Conservation (phyloP, 306 rosid genomes). For the Glycine tomentella region DNA sequence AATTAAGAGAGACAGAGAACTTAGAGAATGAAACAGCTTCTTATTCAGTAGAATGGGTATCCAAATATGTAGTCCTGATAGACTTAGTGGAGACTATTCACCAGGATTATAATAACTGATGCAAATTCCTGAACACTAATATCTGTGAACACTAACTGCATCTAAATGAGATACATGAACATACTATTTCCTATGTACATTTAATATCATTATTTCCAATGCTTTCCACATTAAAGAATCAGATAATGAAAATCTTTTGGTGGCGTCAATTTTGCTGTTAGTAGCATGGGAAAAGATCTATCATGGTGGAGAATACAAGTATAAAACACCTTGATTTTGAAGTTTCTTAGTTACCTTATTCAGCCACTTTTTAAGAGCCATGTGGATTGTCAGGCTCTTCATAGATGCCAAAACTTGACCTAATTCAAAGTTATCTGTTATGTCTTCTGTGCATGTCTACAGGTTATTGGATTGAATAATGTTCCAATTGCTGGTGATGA, state of each 20-base stretch:
- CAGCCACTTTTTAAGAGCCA: background rate
- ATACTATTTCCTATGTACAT: background rate
- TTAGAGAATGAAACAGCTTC: background rate
- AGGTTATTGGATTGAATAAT: constrained; percentile 92
- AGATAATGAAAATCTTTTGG: constrained; percentile 6
- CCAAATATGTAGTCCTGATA: too few species aligned
- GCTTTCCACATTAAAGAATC: constrained; percentile 2
- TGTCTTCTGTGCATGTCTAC: constrained; percentile 37
- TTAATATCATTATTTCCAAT: background rate
- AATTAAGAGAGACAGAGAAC: background rate
- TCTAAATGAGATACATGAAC: background rate
- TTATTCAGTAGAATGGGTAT: too few species aligned
- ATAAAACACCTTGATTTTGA: background rate
- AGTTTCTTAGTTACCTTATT: constrained; percentile 16
- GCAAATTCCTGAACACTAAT: background rate
- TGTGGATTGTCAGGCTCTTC: constrained; percentile 20
- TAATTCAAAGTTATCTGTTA: constrained; percentile 15
- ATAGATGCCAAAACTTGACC: constrained; percentile 32
- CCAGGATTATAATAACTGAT: background rate
- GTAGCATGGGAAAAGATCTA: constrained; percentile 17
- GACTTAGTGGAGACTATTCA: too few species aligned
- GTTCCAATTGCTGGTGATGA: constrained; percentile 95
- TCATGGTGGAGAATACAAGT: background rate
- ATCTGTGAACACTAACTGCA: background rate
- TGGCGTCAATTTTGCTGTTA: constrained; percentile 2